Evolutionary conservation across 1,284 basidiomycete genomes (phyloP).

Genomic region (Exobasidium rhododendri): DNA sequence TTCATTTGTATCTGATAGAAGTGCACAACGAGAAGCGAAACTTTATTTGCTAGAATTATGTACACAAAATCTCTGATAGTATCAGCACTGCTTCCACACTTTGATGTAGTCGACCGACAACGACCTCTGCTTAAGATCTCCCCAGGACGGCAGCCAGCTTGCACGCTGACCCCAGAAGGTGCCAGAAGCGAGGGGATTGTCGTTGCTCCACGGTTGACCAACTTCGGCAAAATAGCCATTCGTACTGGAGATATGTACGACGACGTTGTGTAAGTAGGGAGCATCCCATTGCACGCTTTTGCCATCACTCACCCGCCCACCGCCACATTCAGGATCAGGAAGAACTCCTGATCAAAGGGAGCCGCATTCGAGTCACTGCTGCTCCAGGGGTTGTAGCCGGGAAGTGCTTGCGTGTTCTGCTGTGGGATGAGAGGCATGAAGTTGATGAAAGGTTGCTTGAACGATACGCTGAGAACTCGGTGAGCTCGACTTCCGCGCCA

Average conservation of each 20-base stretch:
- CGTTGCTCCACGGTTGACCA: constrained; percentile 68
- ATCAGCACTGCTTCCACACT: constrained; percentile 63
- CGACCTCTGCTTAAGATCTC: constrained; percentile 58
- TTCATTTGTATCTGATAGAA: too few relatives aligned
- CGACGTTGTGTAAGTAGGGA: too few relatives aligned
- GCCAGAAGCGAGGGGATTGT: neutral
- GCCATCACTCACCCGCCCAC: too few relatives aligned
- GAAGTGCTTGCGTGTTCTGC: too few relatives aligned
- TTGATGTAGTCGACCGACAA: constrained; percentile 72
- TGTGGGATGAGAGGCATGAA: constrained; percentile 63
- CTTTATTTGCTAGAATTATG: too few relatives aligned
- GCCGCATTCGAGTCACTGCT: constrained; percentile 63
- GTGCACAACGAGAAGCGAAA: too few relatives aligned
- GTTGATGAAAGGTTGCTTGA: constrained; percentile 70
- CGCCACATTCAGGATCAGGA: constrained; percentile 74
- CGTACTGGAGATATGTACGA: too few relatives aligned
- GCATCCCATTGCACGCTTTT: too few relatives aligned
- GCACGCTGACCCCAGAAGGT: constrained; percentile 63
- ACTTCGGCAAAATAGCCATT: constrained; percentile 81
- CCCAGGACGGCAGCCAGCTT: constrained; percentile 32
- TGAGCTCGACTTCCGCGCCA: constrained; percentile 65
- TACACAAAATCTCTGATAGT: too few relatives aligned
- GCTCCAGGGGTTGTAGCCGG: constrained; percentile 38
- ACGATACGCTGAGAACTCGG: constrained; percentile 68
- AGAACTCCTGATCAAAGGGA: constrained; percentile 83